Conservation (phyloP, 129 eudicot genomes). For the Arctium minus region DNA sequence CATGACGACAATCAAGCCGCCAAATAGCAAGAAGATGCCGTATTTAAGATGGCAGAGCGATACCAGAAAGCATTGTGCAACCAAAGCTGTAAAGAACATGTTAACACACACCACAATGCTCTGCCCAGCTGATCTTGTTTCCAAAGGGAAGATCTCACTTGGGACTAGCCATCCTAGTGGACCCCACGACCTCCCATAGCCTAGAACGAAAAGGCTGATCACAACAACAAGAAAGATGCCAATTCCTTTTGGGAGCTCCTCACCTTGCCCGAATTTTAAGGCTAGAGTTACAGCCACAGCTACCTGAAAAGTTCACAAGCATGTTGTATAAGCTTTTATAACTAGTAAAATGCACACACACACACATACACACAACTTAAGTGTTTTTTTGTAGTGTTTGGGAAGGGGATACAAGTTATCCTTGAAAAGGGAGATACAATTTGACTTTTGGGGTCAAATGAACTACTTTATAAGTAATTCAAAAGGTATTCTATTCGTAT, state of each 20-base stretch:
- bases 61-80: constrained; percentile 74
- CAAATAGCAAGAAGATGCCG: constrained; percentile 78
- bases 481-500: too few relatives aligned
- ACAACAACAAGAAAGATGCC: constrained; percentile 60
- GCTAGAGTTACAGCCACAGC: constrained; percentile 66
- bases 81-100: constrained; percentile 79
- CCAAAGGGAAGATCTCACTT: constrained; percentile 88
- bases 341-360: background rate
- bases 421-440: too few relatives aligned
- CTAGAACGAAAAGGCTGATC: constrained; percentile 76
- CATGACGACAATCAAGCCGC: constrained; percentile 55
- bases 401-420: too few relatives aligned
- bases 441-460: too few relatives aligned
- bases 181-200: constrained; percentile 95
- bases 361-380: background rate
- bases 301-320: constrained; percentile 39
- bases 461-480: too few relatives aligned
- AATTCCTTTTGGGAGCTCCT: constrained; percentile 53
- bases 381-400: too few relatives aligned
- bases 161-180: constrained; percentile 96
- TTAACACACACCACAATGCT: constrained; percentile 90
- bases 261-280: constrained; percentile 71
- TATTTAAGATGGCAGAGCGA: constrained; percentile 71
- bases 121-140: constrained; percentile 95
- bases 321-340: background rate